These are phyloP conservation scores for Phyllosticta capitalensis DNA, from an alignment of 2,329 filamentous ascomycete genomes.

Conservation along the genomic window DNA sequence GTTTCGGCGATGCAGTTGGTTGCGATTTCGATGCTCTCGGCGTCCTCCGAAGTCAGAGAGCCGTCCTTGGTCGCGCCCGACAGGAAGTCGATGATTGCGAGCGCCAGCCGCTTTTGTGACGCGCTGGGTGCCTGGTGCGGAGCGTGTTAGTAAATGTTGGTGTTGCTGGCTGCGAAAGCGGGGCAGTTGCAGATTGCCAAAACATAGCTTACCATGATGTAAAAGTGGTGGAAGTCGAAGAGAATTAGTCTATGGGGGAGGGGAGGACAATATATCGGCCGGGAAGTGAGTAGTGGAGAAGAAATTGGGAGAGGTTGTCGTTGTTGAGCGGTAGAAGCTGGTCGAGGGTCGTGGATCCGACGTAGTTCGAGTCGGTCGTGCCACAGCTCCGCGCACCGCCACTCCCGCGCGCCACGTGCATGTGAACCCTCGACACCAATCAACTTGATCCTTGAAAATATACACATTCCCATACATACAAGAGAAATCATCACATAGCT, in stretches of 20 bases:
- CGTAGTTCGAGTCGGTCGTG: not conserved
- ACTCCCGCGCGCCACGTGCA: slow-evolving; percentile 1
- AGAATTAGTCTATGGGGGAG: not conserved
- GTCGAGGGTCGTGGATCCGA: slow-evolving; percentile 6
- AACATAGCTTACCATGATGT: slow-evolving; percentile 1
- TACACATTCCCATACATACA: not conserved
- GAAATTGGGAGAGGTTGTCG: not conserved
- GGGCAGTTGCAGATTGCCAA: not conserved
- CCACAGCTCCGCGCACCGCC: not conserved
- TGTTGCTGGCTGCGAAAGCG: not conserved
- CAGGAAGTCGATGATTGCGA: slow-evolving; percentile 96
- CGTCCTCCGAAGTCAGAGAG: slow-evolving; percentile 77
- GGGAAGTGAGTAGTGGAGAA: not conserved
- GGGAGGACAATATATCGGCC: not conserved
- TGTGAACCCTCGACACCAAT: not conserved
- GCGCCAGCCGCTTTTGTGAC: slow-evolving; percentile 79
- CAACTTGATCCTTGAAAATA: not conserved
- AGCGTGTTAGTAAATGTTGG: not conserved
- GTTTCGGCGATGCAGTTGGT: slow-evolving; percentile 89
- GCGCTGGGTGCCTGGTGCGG: slow-evolving; percentile 28
- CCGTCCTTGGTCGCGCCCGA: slow-evolving; percentile 75
- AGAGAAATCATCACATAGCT: not conserved
- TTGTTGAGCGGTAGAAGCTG: slow-evolving; percentile 2
- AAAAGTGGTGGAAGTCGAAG: not conserved
- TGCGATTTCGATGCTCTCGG: slow-evolving; percentile 89